Conservation (phyloP, 2,329 filamentous ascomycete species). For the Xylariaceae sp. region DNA sequence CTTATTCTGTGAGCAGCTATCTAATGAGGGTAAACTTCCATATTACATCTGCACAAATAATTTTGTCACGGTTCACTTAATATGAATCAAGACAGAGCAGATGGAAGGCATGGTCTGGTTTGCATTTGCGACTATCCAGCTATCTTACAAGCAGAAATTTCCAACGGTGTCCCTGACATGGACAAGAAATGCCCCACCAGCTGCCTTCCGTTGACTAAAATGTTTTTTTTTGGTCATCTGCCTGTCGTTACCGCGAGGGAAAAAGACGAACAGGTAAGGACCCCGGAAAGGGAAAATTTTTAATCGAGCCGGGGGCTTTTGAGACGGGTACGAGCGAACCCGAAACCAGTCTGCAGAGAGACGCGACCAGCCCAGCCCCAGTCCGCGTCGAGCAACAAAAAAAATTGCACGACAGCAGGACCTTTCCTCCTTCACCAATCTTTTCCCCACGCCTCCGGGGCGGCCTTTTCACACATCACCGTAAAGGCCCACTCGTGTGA, state of each 20-base stretch:
- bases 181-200: constrained; percentile 45
- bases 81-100: constrained; percentile 2
- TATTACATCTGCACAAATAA: background rate
- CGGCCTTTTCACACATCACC: constrained; percentile 25
- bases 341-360: constrained; percentile 47
- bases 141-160: constrained; percentile 40
- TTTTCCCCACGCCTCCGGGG: constrained; percentile 40
- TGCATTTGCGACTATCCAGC: constrained; percentile 44
- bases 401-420: constrained; percentile 16
- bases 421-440: constrained; percentile 37
- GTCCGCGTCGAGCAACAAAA: constrained; percentile 12
- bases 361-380: constrained; percentile 60
- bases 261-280: constrained; percentile 16
- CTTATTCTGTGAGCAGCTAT: no score
- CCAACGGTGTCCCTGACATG: constrained; percentile 40
- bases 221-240: constrained; percentile 24
- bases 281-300: constrained; percentile 32
- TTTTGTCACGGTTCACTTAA: background rate
- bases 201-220: constrained; percentile 41
- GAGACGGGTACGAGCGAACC: constrained; percentile 41
- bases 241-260: constrained; percentile 23
- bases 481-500: constrained; percentile 7
- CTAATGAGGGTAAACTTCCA: no score
- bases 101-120: constrained; percentile 28
- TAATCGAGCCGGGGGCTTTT: constrained; percentile 47